Evolutionary conservation across 495 filamentous ascomycete species (phyloP), one percentile per base, ranked within the genome.

Genomic region (Xylaria venustula): DNA sequence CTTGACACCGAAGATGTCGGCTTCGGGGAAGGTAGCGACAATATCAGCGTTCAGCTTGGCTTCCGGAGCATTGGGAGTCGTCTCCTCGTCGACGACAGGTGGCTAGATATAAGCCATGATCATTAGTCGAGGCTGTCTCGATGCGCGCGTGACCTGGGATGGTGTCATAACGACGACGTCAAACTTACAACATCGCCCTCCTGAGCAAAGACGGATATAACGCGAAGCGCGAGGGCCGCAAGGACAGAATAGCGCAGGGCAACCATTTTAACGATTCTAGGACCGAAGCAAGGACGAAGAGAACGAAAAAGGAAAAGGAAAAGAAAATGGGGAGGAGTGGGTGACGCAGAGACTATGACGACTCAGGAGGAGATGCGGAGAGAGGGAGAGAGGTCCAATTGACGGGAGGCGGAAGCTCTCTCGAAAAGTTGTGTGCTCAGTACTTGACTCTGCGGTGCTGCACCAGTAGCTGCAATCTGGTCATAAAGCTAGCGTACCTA

Each of bases 1-100:
- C 83, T 96, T 97, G 64, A 98, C 85, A 64, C 94, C 94, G 66
- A 96, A 96, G 78, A 96, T 88, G 49, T 71, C 91, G 70, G 90
- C 85, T 32, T 90, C 82, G 44, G 92, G 91, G 84, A 97, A 98
- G 56, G 84, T 84, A 47, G 92, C 87, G 60, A 83, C 79, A 64
- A 94, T 82, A 19, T 86, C 83, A 71, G 96, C 86, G 63, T 89
- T 87, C 56, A 97, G 80, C 61, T 84, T 81, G 58, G 83, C 78
- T 17, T 81, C 74, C 28, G 78, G 77, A 63, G 76, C 64, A 61
- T 76, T 77, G 22, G 73, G 73, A 53, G 82, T 77, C 60, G 28
- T 55, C 32, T 66, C 64, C 58, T 67, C 66, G 53, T 75, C 72
- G 62, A 67, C 65, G 42, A 61, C 36, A 25, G 48, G 61, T 8